Conservation (phyloP, 495 filamentous ascomycete species). For the Lentithecium fluviatile region DNA sequence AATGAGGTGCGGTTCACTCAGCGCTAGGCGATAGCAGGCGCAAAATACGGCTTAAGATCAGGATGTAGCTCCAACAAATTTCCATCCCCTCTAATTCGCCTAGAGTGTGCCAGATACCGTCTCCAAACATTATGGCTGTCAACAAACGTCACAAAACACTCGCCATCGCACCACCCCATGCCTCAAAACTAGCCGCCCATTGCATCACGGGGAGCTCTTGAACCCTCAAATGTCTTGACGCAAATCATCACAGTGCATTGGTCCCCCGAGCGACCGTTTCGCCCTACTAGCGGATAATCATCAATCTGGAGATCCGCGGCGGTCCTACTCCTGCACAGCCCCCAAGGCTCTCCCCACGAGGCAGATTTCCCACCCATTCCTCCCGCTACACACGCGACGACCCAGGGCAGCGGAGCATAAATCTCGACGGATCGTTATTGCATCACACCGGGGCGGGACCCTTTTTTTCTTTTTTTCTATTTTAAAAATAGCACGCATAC, state of each 20-base stretch:
- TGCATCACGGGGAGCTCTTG: background rate
- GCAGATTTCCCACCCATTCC: constrained; percentile 17
- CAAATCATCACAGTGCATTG: too few relatives aligned
- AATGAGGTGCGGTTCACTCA: too few relatives aligned
- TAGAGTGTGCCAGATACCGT: too few relatives aligned
- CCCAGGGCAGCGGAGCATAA: background rate
- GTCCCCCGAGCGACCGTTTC: too few relatives aligned
- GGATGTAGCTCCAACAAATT: background rate
- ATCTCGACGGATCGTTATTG: constrained; percentile 14
- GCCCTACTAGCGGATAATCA: too few relatives aligned
- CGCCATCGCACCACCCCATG: background rate
- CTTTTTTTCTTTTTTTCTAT: too few relatives aligned
- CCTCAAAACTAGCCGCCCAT: background rate
- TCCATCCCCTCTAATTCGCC: background rate
- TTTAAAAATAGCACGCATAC: constrained; percentile 15
- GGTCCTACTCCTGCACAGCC: too few relatives aligned
- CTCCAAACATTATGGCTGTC: background rate
- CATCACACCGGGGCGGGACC: constrained; percentile 10
- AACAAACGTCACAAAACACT: background rate
- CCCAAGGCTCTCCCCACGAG: constrained; percentile 17
- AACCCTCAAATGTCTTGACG: background rate
- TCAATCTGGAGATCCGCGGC: too few relatives aligned
- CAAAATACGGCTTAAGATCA: too few relatives aligned
- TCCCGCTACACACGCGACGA: background rate
- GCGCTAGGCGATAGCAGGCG: too few relatives aligned